Evolutionary conservation across 2,329 filamentous ascomycete genomes (phyloP).

Genomic region (Pseudocercospora vitis): DNA sequence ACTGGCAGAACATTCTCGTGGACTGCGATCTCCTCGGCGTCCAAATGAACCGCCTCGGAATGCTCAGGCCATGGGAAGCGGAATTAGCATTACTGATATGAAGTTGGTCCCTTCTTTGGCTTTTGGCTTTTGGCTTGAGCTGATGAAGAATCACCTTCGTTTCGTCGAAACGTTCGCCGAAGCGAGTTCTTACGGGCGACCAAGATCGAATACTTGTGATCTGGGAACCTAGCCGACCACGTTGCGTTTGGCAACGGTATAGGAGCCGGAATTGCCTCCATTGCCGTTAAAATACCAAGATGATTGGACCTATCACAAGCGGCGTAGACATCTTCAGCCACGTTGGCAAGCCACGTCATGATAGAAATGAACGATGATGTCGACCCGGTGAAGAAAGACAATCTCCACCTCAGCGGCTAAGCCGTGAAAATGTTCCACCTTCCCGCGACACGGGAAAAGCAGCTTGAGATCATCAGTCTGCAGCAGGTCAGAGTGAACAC

Average conservation of each 20-base stretch:
- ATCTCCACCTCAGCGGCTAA: background rate
- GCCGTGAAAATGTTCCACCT: background rate
- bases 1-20: background rate
- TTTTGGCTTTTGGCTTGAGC: background rate
- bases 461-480: background rate
- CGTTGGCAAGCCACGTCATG: background rate
- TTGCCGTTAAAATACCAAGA: too few relatives aligned
- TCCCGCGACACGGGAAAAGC: background rate
- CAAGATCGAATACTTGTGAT: background rate
- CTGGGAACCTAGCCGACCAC: background rate
- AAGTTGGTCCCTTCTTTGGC: background rate
- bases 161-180: background rate
- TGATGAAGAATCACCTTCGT: background rate
- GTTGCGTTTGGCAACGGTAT: background rate
- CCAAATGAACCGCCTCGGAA: background rate
- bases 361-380: background rate
- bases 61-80: background rate
- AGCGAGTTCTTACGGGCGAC: background rate
- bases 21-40: background rate
- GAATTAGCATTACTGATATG: background rate
- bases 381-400: background rate
- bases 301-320: too few relatives aligned
- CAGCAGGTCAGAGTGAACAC: background rate
- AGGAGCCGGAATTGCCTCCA: background rate
- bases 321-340: background rate